Evolutionary conservation across 1,284 basidiomycete genomes (phyloP).

Genomic region (Puccinia coronata): DNA sequence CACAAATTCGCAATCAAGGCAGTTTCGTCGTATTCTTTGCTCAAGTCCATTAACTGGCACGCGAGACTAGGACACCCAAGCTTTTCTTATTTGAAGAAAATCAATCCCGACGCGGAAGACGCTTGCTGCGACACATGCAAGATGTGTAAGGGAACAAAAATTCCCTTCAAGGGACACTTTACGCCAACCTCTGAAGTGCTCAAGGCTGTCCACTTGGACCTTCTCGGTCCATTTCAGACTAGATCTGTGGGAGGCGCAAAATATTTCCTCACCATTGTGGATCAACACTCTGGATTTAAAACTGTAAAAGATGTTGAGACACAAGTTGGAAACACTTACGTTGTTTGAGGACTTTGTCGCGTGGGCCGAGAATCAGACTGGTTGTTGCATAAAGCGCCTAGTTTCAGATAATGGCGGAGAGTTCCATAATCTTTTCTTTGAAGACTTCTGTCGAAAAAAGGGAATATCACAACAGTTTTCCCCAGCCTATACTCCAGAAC

Average conservation of each 20-base stretch:
- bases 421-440: background rate
- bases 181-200: background rate
- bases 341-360: background rate
- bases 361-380: background rate
- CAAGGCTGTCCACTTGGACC: background rate
- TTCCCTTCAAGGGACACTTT: background rate
- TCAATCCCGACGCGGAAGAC: background rate
- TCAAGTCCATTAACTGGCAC: background rate
- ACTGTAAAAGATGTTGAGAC: background rate
- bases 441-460: background rate
- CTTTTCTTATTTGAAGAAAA: background rate
- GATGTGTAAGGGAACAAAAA: background rate
- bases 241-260: background rate
- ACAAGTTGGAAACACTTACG: background rate
- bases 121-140: background rate
- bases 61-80: background rate
- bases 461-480: background rate
- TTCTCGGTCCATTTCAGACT: background rate
- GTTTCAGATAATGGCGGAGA: too few relatives aligned
- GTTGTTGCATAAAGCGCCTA: too few relatives aligned
- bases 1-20: background rate
- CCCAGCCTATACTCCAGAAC: background rate
- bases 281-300: background rate
- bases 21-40: background rate
- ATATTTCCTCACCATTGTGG: slow-evolving; percentile 14